phyloP scores from a whole-genome alignment of 345 rosid genomes.

The Laguncularia racemosa region DNA sequence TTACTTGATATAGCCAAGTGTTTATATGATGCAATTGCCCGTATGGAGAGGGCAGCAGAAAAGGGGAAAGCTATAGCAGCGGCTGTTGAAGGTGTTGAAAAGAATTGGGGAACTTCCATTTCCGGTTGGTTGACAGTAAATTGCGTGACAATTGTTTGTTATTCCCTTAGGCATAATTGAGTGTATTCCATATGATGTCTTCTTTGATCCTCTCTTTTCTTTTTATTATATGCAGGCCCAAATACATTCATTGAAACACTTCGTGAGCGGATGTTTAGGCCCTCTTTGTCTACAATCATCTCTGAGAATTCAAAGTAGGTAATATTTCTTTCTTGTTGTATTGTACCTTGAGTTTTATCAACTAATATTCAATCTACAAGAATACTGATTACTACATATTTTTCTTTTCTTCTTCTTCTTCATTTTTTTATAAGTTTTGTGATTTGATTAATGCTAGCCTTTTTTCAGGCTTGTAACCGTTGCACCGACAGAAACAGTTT shows the following conservation, averaged over 20 bases:
- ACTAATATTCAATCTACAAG: constrained; percentile 2
- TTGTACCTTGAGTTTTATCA: constrained; percentile 6
- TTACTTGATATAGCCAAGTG: constrained; percentile 96
- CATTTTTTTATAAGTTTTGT: not conserved
- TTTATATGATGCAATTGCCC: constrained; percentile 95
- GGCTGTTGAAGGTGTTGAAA: constrained; percentile 98
- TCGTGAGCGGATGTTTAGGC: constrained; percentile 88
- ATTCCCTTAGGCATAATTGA: not conserved
- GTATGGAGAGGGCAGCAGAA: constrained; percentile 99
- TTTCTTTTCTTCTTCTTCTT: too few relatives aligned
- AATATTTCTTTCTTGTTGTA: constrained; percentile 38
- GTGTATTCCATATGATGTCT: not conserved
- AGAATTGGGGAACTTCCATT: constrained; percentile 74
- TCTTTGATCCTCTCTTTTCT: constrained; percentile 6
- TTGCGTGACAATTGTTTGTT: constrained; percentile 1
- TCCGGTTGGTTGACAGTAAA: constrained; percentile 48
- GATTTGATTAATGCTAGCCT: constrained; percentile 14
- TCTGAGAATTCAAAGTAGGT: constrained; percentile 97
- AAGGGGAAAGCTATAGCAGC: constrained; percentile 99
- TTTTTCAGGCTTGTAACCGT: constrained; percentile 77
- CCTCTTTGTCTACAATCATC: constrained; percentile 77
- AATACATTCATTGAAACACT: constrained; percentile 86
- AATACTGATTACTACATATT: not conserved
- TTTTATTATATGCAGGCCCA: constrained; percentile 41
- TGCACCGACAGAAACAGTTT: constrained; percentile 74